Evolutionary conservation across 2,329 filamentous ascomycete species (phyloP).

Genomic region (Penicillium sp.): DNA sequence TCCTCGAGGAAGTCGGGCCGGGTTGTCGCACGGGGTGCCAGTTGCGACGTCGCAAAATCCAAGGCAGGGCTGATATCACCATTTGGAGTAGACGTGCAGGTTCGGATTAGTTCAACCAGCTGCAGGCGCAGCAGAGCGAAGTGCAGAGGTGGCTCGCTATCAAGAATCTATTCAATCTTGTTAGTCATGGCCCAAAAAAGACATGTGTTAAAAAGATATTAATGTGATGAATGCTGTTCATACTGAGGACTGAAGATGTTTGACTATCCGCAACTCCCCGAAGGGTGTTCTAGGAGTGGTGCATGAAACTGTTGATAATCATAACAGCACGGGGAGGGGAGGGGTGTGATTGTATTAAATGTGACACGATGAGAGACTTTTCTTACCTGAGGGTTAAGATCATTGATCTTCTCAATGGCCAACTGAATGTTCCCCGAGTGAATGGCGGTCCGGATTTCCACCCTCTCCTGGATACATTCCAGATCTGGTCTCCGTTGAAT

Average conservation of each 20-base stretch:
- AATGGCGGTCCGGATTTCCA: conserved; percentile 81
- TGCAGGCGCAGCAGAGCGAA: conserved; percentile 89
- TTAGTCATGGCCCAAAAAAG: conserved; percentile 24
- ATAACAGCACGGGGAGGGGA: conserved; percentile 55
- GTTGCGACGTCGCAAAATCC: conserved; percentile 80
- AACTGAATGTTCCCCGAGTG: conserved; percentile 80
- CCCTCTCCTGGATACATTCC: conserved; percentile 71
- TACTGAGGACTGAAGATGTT: conserved; percentile 80
- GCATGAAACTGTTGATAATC: conserved; percentile 99
- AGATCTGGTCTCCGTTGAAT: conserved; percentile 71
- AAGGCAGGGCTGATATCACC: conserved; percentile 78
- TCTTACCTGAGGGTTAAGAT: conserved; percentile 86
- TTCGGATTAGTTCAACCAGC: conserved; percentile 87
- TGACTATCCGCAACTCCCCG: conserved; percentile 83
- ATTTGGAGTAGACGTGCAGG: conserved; percentile 63
- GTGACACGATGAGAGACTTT: conserved; percentile 5
- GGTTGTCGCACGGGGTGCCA: conserved; percentile 81
- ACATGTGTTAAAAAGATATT: conserved; percentile 9
- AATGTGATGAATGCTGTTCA: conserved; percentile 57
- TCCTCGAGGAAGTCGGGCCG: conserved; percentile 80
- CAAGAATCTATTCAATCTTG: conserved; percentile 67
- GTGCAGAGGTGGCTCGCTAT: conserved; percentile 77
- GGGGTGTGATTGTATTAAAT: conserved; percentile 2
- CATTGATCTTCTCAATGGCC: conserved; percentile 84
- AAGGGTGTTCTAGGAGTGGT: conserved; percentile 92